Conservation (phyloP, 805 yeast species). For the Candida tammaniensis region DNA sequence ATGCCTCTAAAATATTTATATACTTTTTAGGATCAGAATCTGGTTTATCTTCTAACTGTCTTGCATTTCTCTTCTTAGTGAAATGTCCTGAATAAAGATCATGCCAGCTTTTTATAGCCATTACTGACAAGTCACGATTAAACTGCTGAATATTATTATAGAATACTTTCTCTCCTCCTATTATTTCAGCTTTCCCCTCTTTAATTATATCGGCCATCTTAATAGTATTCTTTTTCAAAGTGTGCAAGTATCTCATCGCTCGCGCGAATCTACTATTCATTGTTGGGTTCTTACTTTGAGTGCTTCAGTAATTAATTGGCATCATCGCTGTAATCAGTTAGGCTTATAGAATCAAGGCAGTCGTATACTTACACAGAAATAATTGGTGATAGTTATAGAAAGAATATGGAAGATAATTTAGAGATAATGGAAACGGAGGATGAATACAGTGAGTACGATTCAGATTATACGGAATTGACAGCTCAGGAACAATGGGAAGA, state of each 20-base stretch:
- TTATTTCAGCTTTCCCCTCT: slow-evolving; percentile 84
- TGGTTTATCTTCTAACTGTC: slow-evolving; percentile 10
- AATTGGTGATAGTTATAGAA: too few relatives aligned
- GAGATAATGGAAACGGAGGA: too few relatives aligned
- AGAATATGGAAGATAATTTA: too few relatives aligned
- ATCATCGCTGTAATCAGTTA: too few relatives aligned
- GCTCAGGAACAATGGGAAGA: slow-evolving; percentile 78
- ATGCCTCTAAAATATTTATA: slow-evolving; percentile 78
- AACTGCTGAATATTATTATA: slow-evolving; percentile 97
- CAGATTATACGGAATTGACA: slow-evolving; percentile 26
- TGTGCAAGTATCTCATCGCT: too few relatives aligned
- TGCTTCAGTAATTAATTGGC: too few relatives aligned
- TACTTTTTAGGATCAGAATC: slow-evolving; percentile 17
- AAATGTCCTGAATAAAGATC: slow-evolving; percentile 26
- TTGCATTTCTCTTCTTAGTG: slow-evolving; percentile 13
- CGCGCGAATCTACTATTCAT: too few relatives aligned
- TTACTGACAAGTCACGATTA: slow-evolving; percentile 85
- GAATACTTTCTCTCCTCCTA: slow-evolving; percentile 79
- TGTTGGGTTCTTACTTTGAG: too few relatives aligned
- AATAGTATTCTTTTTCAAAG: too few relatives aligned
- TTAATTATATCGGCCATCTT: slow-evolving; percentile 22
- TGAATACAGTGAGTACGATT: slow-evolving; percentile 11
- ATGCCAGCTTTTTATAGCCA: slow-evolving; percentile 85
- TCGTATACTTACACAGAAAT: too few relatives aligned
- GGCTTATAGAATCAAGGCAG: too few relatives aligned